These are phyloP conservation scores for Flueggea neowawraea DNA, from an alignment of 441 rosid genomes.

Conservation along the genomic window DNA sequence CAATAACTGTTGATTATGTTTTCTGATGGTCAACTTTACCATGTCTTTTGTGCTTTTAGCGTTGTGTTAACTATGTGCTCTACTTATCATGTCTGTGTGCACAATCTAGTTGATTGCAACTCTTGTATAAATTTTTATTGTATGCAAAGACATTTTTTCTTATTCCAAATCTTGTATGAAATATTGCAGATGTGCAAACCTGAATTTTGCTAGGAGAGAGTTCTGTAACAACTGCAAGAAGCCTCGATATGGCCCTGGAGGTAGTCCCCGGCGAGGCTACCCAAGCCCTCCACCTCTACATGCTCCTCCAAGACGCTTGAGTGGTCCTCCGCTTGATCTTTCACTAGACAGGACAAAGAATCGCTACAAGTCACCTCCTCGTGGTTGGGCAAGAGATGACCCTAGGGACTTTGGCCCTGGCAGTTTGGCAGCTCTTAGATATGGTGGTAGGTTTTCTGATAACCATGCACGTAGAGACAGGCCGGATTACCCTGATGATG, in stretches of 20 bases:
- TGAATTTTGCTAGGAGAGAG: conserved; percentile 90
- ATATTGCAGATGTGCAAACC: conserved; percentile 60
- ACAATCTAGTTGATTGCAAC: too few species aligned
- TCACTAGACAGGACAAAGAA: conserved; percentile 61
- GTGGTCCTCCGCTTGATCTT: conserved; percentile 57
- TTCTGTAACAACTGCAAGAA: conserved; percentile 72
- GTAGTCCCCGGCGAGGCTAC: conserved; percentile 63
- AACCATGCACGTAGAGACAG: conserved; percentile 49
- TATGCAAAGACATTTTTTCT: too few species aligned
- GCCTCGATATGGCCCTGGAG: conserved; percentile 51
- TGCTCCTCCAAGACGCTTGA: conserved; percentile 49
- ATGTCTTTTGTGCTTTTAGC: too few species aligned
- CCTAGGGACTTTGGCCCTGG: conserved; percentile 54
- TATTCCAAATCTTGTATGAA: background rate
- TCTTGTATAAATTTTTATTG: too few species aligned
- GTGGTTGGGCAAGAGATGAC: conserved; percentile 52
- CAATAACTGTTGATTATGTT: too few species aligned
- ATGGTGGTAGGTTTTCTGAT: conserved; percentile 58
- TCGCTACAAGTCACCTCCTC: conserved; percentile 79
- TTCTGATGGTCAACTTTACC: too few species aligned
- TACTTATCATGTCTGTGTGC: too few species aligned
- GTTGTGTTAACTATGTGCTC: too few species aligned
- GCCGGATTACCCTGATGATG: conserved; percentile 48
- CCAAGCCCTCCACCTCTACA: conserved; percentile 41
- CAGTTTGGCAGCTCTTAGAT: conserved; percentile 56